Evolutionary conservation across 2,329 filamentous ascomycete species (phyloP).

Genomic region (Fusarium sp.): DNA sequence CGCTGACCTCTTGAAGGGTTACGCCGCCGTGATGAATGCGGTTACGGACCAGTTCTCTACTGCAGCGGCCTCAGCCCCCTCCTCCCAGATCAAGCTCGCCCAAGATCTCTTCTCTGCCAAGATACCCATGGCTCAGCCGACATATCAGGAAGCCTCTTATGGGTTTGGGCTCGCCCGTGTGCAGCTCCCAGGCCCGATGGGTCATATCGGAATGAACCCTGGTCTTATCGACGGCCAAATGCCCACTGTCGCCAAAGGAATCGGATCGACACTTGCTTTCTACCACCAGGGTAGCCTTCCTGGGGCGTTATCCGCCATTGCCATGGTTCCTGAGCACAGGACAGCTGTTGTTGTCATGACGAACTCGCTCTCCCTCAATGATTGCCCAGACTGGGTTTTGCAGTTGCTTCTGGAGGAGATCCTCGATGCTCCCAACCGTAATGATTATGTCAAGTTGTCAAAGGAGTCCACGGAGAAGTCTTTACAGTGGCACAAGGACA

Average conservation of each 20-base stretch:
- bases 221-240: conserved; percentile 3
- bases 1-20: conserved; percentile 12
- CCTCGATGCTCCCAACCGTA: not conserved
- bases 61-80: not conserved
- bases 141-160: not conserved
- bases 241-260: conserved; percentile 11
- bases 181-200: conserved; percentile 14
- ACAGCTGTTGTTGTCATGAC: conserved; percentile 10
- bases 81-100: not conserved
- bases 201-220: conserved; percentile 11
- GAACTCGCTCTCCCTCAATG: conserved; percentile 21
- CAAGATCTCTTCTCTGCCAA: not conserved
- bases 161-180: conserved; percentile 10
- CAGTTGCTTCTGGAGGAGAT: conserved; percentile 18
- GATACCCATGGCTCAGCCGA: not conserved
- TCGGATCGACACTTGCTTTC: not conserved
- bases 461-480: too few species aligned
- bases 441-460: conserved; percentile 4
- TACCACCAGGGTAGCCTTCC: conserved; percentile 20
- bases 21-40: conserved; percentile 5
- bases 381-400: conserved; percentile 14
- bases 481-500: too few species aligned
- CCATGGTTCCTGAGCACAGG: conserved; percentile 14
- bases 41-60: not conserved
- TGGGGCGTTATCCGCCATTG: conserved; percentile 2